Percentiles rank a stretch among this genome's conserved stretches.
Evolutionary conservation across 306 rosid species (phyloP).

Genomic region (Lupinus albus): DNA sequence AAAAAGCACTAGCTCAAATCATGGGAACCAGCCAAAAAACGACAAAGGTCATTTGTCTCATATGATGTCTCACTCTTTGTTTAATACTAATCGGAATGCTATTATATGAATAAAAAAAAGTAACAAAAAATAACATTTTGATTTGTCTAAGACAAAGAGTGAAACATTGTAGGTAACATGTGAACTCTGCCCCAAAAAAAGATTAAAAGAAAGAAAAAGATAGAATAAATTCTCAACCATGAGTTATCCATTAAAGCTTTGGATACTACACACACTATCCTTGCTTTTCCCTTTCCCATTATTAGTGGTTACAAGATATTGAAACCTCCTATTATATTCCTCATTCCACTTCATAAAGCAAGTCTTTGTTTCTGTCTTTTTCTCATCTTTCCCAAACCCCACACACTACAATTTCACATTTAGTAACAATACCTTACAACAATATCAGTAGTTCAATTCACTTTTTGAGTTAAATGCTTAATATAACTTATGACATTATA

Average conservation of each 20-base stretch:
- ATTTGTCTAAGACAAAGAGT: no score
- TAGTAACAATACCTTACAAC: no score
- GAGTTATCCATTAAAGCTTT: slow-evolving; percentile 41
- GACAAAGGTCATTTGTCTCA: no score
- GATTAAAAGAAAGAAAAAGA: slow-evolving; percentile 6
- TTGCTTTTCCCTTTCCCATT: slow-evolving; percentile 24
- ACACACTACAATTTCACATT: neutral
- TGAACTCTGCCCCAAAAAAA: no score
- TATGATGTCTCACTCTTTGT: no score
- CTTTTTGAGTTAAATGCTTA: no score
- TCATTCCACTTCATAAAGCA: slow-evolving; percentile 35
- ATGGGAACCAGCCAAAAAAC: slow-evolving; percentile 31
- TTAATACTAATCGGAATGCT: no score
- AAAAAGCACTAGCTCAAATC: neutral
- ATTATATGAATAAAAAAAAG: no score
- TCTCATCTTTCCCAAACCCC: slow-evolving; percentile 27
- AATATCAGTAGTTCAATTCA: no score
- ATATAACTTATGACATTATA: no score
- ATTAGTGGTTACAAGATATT: slow-evolving; percentile 38
- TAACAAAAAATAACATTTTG: no score
- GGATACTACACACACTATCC: slow-evolving; percentile 42
- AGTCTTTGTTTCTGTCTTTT: slow-evolving; percentile 17
- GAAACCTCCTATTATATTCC: slow-evolving; percentile 23
- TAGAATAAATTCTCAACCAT: slow-evolving; percentile 36
- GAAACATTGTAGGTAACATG: no score